Evolutionary conservation across 2,329 filamentous ascomycete species (phyloP).

Genomic region (Fusarium sarcochroum): DNA sequence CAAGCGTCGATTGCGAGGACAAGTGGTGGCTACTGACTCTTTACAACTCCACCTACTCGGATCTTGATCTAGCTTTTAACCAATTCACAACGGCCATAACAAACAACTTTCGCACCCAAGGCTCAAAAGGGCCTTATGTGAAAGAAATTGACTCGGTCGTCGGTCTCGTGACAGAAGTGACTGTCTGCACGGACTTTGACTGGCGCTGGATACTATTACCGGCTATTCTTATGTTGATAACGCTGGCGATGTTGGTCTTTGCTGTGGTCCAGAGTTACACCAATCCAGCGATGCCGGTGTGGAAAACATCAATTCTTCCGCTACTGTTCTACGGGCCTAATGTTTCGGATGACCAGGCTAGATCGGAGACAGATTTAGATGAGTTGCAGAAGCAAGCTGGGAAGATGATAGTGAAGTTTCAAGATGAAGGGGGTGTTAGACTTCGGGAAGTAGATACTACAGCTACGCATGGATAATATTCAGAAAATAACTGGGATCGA

Average conservation of each 20-base stretch:
- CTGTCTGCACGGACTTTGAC: slow-evolving; percentile 12
- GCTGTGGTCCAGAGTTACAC: not conserved
- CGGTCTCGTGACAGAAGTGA: slow-evolving; percentile 1
- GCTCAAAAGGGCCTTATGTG: fast-evolving
- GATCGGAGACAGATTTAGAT: not conserved
- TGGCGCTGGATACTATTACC: slow-evolving; percentile 18
- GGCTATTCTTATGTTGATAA: not conserved
- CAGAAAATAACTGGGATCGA: too few species aligned
- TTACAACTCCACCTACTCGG: not conserved
- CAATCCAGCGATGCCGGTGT: not conserved
- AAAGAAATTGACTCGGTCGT: not conserved
- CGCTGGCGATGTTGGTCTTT: not conserved
- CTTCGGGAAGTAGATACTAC: not conserved
- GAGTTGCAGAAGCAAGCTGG: not conserved
- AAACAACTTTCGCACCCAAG: slow-evolving; percentile 6
- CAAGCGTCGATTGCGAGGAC: not conserved
- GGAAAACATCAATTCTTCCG: slow-evolving; percentile 17
- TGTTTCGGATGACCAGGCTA: not conserved
- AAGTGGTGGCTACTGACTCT: slow-evolving; percentile 5
- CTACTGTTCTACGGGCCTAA: slow-evolving; percentile 16
- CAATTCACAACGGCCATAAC: not conserved
- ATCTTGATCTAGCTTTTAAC: not conserved
- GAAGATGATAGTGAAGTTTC: not conserved
- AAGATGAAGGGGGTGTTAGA: not conserved
- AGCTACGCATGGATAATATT: not conserved